These are phyloP conservation scores for Blastocystis sp. DNA, from an alignment of 352 stramenopile genomes.

Conservation along the genomic window DNA sequence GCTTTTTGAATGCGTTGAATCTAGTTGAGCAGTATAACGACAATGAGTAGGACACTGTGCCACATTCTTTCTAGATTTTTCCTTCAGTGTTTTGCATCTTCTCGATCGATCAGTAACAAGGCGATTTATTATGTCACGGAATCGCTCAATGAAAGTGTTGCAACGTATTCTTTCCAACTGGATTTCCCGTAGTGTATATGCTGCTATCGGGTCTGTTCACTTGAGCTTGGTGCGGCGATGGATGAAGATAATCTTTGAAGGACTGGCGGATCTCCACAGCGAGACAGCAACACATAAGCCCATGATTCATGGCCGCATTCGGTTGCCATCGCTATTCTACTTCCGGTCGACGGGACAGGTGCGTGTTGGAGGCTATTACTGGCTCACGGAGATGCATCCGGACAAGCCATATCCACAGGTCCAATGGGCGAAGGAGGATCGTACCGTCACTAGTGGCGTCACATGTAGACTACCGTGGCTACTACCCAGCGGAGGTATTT, in stretches of 20 bases:
- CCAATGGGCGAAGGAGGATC: conserved; percentile 30
- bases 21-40: conserved; percentile 32
- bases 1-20: conserved; percentile 36
- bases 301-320: conserved; percentile 43
- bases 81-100: conserved; percentile 15
- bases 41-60: neutral
- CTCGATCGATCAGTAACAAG: neutral
- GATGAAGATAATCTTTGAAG: conserved; percentile 7
- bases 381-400: neutral
- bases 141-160: conserved; percentile 11
- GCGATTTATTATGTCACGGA: conserved; percentile 43
- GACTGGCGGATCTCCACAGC: conserved; percentile 13
- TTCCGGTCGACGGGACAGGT: conserved; percentile 37
- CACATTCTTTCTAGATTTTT: neutral
- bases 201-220: conserved; percentile 27
- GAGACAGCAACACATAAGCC: conserved; percentile 3
- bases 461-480: neutral
- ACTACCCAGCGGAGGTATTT: conserved; percentile 29
- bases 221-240: conserved; percentile 5
- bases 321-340: neutral
- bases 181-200: neutral
- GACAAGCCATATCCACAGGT: neutral
- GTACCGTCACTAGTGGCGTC: neutral
- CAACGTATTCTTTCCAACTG: neutral
- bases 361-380: conserved; percentile 37